Evolutionary conservation across 305 asterid species (phyloP).

Genomic region (Salvia sclarea): DNA sequence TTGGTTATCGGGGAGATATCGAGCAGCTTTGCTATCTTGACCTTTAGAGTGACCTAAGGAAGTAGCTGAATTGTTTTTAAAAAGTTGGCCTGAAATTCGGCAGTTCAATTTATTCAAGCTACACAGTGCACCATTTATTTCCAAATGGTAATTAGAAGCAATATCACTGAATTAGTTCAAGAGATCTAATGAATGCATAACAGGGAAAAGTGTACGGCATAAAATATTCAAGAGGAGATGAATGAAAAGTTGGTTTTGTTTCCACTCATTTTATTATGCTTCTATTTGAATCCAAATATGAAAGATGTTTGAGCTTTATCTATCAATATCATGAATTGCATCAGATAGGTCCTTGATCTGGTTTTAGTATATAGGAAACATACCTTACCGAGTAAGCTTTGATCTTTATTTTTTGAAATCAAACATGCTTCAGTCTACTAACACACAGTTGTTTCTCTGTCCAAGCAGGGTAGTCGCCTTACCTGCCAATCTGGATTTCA

Average conservation of each 20-base stretch:
- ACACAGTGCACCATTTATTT: background rate
- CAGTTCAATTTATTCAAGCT: background rate
- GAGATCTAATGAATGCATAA: background rate
- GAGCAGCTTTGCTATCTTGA: background rate
- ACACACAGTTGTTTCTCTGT: slow-evolving; percentile 12
- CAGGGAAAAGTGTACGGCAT: background rate
- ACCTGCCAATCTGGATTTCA: slow-evolving; percentile 87
- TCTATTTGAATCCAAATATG: background rate
- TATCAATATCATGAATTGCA: background rate
- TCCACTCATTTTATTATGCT: background rate
- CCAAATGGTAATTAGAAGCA: background rate
- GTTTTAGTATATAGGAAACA: background rate
- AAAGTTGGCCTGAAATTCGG: background rate
- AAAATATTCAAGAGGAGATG: background rate
- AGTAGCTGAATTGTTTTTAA: slow-evolving; percentile 3
- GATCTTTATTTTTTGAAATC: background rate
- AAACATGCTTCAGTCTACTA: slow-evolving; percentile 19
- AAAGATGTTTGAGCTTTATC: background rate
- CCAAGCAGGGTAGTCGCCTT: slow-evolving; percentile 74
- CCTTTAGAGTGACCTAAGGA: background rate
- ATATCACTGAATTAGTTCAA: background rate
- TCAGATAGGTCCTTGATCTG: slow-evolving; percentile 1
- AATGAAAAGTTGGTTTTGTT: background rate
- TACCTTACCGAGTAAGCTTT: background rate
- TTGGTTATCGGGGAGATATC: background rate